Evolutionary conservation across 352 stramenopile genomes (phyloP), one percentile per base, ranked within the genome.

Genomic region (Pythium coloratum): DNA sequence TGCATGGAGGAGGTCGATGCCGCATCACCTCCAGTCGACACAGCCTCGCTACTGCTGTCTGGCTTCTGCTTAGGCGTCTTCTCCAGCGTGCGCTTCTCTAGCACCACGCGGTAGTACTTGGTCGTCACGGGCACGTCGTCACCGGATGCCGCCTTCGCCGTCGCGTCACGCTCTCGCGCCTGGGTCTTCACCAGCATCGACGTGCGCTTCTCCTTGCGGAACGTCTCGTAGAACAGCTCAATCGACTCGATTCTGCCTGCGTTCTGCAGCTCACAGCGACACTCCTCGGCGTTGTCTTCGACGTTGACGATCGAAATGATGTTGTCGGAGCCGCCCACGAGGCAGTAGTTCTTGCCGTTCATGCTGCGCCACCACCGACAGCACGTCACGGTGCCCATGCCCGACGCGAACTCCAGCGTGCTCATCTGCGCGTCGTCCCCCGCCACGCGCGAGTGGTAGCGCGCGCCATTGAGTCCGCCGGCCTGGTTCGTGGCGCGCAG

Each of bases 231-330:
- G 34, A 96, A 64, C 47, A 96, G 75, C 57, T 94, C 84, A 40
- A 96, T 94, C 6, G 72, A 76, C 7, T 88, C 68, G 67, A 94
- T 92, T 2, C 67, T 76, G 1, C 85, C 85, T 44, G 80, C 80
- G 51, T 80, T 64, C 51, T 88, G 74, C 1, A 94, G 75, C 63
- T 96, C 88, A 55, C 88, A 96, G 33, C 88, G 77, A 58, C 88
- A 96, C 49, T 90, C 82, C 54, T 96, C 88, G 2, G 81, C 76
- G 50, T 96, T 96, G 51, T 92, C 85, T 60, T 94, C 82, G 16
- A 93, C 84, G 65, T 96, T 92, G 6, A 96, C 84, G 71, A 96
- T 84, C 12, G 88, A 96, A 20, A 96, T 88, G 24, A 96, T 72
- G 53, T 80, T 85, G 44, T 90, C 82, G 0, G 76, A 71, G n/a